These are phyloP conservation scores for Eucalyptus sp. DNA, from an alignment of 345 rosid genomes.

Conservation along the genomic window DNA sequence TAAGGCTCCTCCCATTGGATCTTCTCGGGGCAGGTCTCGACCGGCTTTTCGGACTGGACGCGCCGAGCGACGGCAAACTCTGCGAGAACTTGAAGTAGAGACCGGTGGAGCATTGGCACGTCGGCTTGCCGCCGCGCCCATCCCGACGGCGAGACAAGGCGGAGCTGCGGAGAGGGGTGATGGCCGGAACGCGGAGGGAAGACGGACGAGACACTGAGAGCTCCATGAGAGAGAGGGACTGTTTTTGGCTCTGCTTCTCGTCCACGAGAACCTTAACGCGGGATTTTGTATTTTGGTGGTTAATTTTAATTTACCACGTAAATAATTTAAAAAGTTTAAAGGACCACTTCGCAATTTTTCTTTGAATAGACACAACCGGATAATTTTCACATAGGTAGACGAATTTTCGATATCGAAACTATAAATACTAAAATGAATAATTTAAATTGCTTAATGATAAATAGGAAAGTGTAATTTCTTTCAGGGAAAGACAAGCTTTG, in stretches of 20 bases:
- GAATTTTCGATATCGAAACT: not conserved
- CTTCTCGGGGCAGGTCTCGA: not conserved
- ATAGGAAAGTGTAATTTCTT: not conserved
- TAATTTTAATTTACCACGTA: not conserved
- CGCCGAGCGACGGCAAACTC: no score
- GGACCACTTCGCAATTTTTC: not conserved
- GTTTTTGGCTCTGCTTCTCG: not conserved
- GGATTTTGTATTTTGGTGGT: no score
- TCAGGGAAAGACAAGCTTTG: not conserved
- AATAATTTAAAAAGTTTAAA: not conserved
- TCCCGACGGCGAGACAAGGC: no score
- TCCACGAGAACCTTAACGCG: not conserved
- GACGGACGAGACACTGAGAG: no score
- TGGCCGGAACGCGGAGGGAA: no score
- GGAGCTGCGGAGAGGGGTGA: no score
- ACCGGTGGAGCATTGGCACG: no score
- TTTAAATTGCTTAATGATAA: not conserved
- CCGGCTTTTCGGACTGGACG: not conserved
- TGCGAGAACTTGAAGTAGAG: no score
- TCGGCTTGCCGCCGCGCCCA: no score
- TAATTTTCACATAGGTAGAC: not conserved
- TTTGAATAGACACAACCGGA: not conserved
- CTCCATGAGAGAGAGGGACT: not conserved
- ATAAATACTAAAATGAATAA: not conserved
- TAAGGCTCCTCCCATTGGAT: conserved; percentile 7